Conservation (phyloP, 129 eudicot species). For the Ambrosia artemisiifolia region DNA sequence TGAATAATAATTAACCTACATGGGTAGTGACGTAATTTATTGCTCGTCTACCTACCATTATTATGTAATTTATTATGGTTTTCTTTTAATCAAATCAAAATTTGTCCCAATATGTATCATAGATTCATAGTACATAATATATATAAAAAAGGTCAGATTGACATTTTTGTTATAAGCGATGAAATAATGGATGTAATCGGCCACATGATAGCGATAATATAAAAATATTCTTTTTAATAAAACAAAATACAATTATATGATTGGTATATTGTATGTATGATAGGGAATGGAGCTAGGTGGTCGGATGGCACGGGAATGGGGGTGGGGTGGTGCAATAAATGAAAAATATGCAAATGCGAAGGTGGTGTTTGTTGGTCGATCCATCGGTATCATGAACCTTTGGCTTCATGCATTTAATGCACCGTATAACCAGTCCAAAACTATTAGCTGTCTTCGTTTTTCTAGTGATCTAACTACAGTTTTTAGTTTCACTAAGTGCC, state of each 20-base stretch:
- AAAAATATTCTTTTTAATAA: background rate
- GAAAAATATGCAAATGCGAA: background rate
- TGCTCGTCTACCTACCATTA: too few relatives aligned
- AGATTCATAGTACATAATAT: background rate
- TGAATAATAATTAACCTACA: too few relatives aligned
- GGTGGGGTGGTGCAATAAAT: constrained; percentile 4
- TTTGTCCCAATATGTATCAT: too few relatives aligned
- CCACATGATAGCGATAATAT: background rate
- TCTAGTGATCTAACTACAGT: background rate
- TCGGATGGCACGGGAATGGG: too few relatives aligned
- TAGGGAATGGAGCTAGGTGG: background rate
- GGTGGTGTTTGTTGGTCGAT: constrained; percentile 2
- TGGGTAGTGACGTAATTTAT: too few relatives aligned
- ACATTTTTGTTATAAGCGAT: background rate
- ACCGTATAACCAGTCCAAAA: background rate
- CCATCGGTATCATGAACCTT: background rate
- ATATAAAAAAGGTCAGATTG: background rate
- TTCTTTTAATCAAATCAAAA: too few relatives aligned
- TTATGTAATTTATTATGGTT: too few relatives aligned
- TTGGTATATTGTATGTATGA: background rate
- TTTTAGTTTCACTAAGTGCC: too few relatives aligned
- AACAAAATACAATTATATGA: background rate
- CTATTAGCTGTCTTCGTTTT: background rate
- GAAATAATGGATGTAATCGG: background rate
- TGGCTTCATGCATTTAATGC: constrained; percentile 5